Percentiles rank a stretch among this genome's conserved stretches.
Evolutionary conservation across 2,329 filamentous ascomycete species (phyloP).

Genomic region (Corinectria fuckeliana): DNA sequence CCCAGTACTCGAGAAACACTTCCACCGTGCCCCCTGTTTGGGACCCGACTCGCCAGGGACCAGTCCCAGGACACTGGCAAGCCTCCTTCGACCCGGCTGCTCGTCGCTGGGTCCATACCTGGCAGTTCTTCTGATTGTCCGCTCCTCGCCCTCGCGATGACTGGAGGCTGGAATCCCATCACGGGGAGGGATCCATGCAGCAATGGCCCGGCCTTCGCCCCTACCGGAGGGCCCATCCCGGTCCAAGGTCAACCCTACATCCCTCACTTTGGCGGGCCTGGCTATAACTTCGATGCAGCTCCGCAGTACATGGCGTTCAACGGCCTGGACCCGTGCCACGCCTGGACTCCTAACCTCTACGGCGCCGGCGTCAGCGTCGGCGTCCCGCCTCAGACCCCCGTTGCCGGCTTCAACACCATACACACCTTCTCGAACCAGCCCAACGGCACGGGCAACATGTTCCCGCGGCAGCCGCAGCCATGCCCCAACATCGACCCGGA

Average conservation of each 20-base stretch:
- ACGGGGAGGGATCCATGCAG: constrained; percentile 47
- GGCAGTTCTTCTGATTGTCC: constrained; percentile 39
- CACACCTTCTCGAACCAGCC: constrained; percentile 45
- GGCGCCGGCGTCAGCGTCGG: too few species aligned
- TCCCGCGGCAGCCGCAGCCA: constrained; percentile 49
- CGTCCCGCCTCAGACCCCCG: too few species aligned
- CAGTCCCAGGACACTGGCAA: constrained; percentile 45
- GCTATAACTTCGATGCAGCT: constrained; percentile 40
- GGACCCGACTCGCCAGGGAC: constrained; percentile 40
- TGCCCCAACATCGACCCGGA: constrained; percentile 51
- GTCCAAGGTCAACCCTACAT: constrained; percentile 48
- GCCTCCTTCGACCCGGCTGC: constrained; percentile 40
- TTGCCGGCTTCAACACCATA: constrained; percentile 36
- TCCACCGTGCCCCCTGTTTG: constrained; percentile 26
- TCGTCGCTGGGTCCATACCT: constrained; percentile 46
- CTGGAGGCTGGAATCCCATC: constrained; percentile 50
- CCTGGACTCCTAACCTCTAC: constrained; percentile 13
- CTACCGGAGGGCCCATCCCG: constrained; percentile 43
- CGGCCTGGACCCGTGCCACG: constrained; percentile 15
- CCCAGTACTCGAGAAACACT: constrained; percentile 10
- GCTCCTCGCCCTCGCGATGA: constrained; percentile 37
- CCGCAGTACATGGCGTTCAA: constrained; percentile 30
- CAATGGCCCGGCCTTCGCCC: constrained; percentile 42
- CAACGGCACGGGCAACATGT: constrained; percentile 45
- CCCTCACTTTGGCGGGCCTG: constrained; percentile 46